Evolutionary conservation across 352 stramenopile species (phyloP).

Genomic region (Globisporangium nunn): DNA sequence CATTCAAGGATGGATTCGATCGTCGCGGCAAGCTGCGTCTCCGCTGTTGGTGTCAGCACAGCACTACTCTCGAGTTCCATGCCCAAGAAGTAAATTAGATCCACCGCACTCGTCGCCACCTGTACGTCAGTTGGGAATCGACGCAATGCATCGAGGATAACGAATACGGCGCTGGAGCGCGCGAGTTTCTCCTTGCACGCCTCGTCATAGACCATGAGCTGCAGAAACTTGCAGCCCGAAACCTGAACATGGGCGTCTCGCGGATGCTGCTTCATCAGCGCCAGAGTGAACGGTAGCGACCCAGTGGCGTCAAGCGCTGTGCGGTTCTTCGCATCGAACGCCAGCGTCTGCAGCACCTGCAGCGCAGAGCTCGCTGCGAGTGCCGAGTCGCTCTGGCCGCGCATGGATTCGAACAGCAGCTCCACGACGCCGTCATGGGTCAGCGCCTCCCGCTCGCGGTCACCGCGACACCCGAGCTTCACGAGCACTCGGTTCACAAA

Average conservation of each 20-base stretch:
- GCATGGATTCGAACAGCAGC: constrained; percentile 25
- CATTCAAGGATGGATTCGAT: constrained; percentile 18
- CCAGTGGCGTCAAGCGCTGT: constrained; percentile 21
- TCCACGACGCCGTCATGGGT: constrained; percentile 29
- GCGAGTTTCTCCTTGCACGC: constrained; percentile 38
- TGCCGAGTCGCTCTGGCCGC: constrained; percentile 6
- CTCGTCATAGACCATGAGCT: constrained; percentile 60
- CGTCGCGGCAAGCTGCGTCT: constrained; percentile 1
- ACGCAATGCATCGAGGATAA: constrained; percentile 26
- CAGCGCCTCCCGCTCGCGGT: constrained; percentile 39
- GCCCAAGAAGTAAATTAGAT: constrained; percentile 51
- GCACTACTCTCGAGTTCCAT: constrained; percentile 28
- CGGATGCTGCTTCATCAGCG: constrained; percentile 25
- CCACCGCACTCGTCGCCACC: constrained; percentile 33
- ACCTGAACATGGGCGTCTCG: constrained; percentile 30
- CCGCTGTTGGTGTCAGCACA: background rate
- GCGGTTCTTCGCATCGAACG: constrained; percentile 31
- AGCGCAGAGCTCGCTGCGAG: constrained; percentile 19
- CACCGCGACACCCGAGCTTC: constrained; percentile 36
- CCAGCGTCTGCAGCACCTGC: constrained; percentile 43
- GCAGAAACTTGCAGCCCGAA: constrained; percentile 56
- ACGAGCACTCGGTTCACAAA: constrained; percentile 31
- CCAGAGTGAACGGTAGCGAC: constrained; percentile 23
- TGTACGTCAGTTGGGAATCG: constrained; percentile 28
- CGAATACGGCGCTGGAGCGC: constrained; percentile 20